Conservation (phyloP, 2,329 filamentous ascomycete genomes). For the Fusarium incarnatum region DNA sequence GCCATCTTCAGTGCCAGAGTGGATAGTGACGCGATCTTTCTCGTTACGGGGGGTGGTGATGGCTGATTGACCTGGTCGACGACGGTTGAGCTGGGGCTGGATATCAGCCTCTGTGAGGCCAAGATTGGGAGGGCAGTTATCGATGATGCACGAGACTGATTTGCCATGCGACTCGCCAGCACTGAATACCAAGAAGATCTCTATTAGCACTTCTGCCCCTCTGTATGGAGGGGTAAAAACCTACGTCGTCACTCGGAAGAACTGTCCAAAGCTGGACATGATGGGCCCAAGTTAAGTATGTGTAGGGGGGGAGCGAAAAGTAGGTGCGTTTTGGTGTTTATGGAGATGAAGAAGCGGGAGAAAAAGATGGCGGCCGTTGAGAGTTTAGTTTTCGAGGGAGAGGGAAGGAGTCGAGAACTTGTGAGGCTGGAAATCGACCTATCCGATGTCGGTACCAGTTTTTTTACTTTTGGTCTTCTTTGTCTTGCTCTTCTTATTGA, state of each 20-base stretch:
- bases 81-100: conserved; percentile 92
- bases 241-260: conserved; percentile 71
- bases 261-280: conserved; percentile 90
- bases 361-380: conserved; percentile 37
- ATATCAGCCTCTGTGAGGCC: conserved; percentile 86
- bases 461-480: conserved; percentile 15
- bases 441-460: conserved; percentile 37
- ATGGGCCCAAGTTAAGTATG: conserved; percentile 42
- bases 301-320: background rate
- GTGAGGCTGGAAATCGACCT: conserved; percentile 14
- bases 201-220: background rate
- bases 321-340: conserved; percentile 22
- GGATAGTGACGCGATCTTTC: conserved; percentile 90
- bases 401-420: conserved; percentile 3
- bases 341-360: background rate
- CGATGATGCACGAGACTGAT: conserved; percentile 94
- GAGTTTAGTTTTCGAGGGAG: conserved; percentile 23
- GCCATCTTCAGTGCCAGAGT: conserved; percentile 92
- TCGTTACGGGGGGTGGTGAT: conserved; percentile 94
- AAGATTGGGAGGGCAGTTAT: conserved; percentile 90
- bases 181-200: conserved; percentile 36
- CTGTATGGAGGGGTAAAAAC: conserved; percentile 47
- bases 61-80: conserved; percentile 87
- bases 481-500: background rate
- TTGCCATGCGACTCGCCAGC: conserved; percentile 82